Percentiles rank a stretch among this genome's conserved stretches.
These are phyloP conservation scores for Cladorrhinum samala DNA, from an alignment of 495 filamentous ascomycete genomes.

Conservation along the genomic window DNA sequence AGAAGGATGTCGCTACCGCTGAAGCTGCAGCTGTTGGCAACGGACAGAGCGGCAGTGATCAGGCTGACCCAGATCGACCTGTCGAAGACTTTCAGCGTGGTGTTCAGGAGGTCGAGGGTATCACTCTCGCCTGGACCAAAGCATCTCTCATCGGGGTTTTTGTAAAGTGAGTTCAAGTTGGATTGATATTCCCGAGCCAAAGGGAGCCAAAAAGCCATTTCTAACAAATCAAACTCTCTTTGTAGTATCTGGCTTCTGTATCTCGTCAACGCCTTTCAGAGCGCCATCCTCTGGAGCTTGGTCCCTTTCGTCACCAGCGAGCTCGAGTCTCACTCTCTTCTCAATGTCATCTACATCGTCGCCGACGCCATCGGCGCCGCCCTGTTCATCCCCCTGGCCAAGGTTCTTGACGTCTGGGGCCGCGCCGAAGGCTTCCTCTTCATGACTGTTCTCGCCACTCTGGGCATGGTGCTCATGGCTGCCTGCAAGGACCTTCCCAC, in stretches of 20 bases:
- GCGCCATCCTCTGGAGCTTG: slow-evolving; percentile 35
- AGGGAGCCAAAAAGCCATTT: too few species aligned
- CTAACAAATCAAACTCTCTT: too few species aligned
- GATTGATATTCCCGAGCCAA: too few species aligned
- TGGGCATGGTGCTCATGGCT: slow-evolving; percentile 48
- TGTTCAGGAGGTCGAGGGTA: too few species aligned
- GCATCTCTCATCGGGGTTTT: too few species aligned
- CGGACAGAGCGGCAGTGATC: too few species aligned
- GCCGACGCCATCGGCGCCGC: slow-evolving; percentile 55
- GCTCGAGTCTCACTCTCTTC: slow-evolving; percentile 43
- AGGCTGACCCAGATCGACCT: too few species aligned
- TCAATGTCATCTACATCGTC: slow-evolving; percentile 42
- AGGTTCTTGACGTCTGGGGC: slow-evolving; percentile 61
- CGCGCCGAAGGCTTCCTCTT: slow-evolving; percentile 40
- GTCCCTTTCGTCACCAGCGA: slow-evolving; percentile 42
- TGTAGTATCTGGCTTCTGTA: slow-evolving; percentile 46
- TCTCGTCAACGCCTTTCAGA: slow-evolving; percentile 42
- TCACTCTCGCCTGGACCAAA: too few species aligned
- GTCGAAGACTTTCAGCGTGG: too few species aligned
- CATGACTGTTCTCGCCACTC: slow-evolving; percentile 29
- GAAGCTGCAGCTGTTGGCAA: too few species aligned
- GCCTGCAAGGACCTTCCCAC: slow-evolving; percentile 43
- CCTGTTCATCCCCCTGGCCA: slow-evolving; percentile 54
- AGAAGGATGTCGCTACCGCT: too few species aligned
- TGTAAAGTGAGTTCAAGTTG: too few species aligned